Base-by-base conservation (phyloP, 2,329 filamentous ascomycete species). In the Trichocomaceae sp. region DNA sequence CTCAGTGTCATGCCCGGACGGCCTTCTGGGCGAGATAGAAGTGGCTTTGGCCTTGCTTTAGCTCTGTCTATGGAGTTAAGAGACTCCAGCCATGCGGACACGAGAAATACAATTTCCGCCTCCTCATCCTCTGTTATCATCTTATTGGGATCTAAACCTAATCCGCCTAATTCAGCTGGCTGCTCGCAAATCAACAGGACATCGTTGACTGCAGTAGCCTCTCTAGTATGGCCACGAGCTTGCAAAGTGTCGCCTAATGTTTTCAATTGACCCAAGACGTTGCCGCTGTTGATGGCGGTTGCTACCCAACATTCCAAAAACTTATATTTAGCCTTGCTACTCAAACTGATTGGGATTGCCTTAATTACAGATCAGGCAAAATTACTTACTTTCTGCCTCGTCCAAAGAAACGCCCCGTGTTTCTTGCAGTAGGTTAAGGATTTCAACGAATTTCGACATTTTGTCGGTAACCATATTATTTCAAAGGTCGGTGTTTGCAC, bases 1-100 rank as follows among this genome's bases (percentile, higher is more conserved):
- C 69, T 67, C 1, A 76, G 52, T 1, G 67, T 75, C 75, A 78
- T 77, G n/a, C 62, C 61, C n/a, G 56, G 46, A 17, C 57, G 60
- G 3, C 56, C 59, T 2, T 22, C 19, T 12, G 61, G 63, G 1
- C 63, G 55, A 2, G 47, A 13, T 2, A 26, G 3, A 9, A 65
- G 45, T 10, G 57, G 57, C 15, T 37, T 13, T 3, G 52, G 55
- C 1, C 48, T 46, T 3, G 47, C 37, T 39, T 56, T 60, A 5
- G 56, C 47, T 17, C 57, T 50, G 39, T 68, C 66, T 4, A 52
- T 55, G 1, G 64, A 67, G 47, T 67, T 68, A 8, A 68, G 57
- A 1, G 65, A 56, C 45, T 66, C 62, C 9, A 68, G 55, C 64
- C 63, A 68, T 8, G 64, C 61, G 5, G 61, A 60, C 3, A 62